Evolutionary conservation across 2,329 filamentous ascomycete species (phyloP), one percentile per base, ranked within the genome.

Genomic region (Knufia petricola): DNA sequence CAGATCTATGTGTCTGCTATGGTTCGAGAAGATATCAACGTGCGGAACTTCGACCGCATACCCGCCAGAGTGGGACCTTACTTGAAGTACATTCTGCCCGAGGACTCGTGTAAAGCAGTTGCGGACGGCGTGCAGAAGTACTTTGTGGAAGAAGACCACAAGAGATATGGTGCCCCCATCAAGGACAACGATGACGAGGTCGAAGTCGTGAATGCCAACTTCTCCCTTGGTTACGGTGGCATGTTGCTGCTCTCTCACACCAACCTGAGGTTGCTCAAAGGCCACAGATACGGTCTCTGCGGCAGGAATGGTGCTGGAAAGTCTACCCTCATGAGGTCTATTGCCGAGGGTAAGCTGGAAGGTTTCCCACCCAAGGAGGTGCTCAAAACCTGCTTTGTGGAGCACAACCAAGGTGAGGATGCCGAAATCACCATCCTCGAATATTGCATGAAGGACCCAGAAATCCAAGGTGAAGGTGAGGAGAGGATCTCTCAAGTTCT

Each of bases 331-430:
- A 96, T 98, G 92, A 86, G 87, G 64, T 88, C 85, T 65, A 98
- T 98, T 61, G 86, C 92, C 44, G 84, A 84, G 51, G 90, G 89
- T 63, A 98, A 98, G 75, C 78, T 98, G 2, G 92, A 98, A 68
- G 92, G 92, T 7, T 98, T 98, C 72, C 92, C 92, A 31, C 75
- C 87, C 13, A 88, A 92, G 64, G 88, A 95, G 56, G 84, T 89
- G 51, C 81, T 98, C 60, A 85, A 87, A 60, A 96, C 90, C 9
- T 96, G 90, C 70, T 98, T 96, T 63, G 92, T 98, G 37, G 92
- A 98, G 73, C 92, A 98, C 74, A 96, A 96, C 71, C 90, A 98
- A 70, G 92, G 92, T 49, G 92, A 96, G 67, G 90, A 95, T 68
- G 90, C 92, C 30, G 89, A 96, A 55, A 84, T 96, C 52, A 95